These are phyloP conservation scores for Penicillium sp. DNA, from an alignment of 2,329 filamentous ascomycete genomes.

Conservation along the genomic window DNA sequence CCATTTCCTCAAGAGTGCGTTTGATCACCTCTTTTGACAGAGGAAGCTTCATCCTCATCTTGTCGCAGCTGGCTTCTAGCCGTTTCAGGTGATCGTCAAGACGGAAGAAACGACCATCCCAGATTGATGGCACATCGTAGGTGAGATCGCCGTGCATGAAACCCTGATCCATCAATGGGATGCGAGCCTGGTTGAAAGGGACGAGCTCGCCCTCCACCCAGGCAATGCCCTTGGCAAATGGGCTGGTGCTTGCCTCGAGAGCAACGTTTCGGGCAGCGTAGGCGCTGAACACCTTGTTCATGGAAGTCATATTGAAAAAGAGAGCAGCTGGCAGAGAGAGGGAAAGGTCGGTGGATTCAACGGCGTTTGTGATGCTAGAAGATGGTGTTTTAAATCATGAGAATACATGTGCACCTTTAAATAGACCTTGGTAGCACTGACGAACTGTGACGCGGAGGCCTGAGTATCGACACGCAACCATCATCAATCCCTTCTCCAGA, in stretches of 20 bases:
- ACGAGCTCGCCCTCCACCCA: conserved; percentile 52
- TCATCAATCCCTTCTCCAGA: background rate
- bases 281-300: conserved; percentile 5
- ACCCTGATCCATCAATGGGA: conserved; percentile 57
- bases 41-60: conserved; percentile 52
- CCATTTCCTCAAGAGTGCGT: conserved; percentile 50
- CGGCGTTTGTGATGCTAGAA: background rate
- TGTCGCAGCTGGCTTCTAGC: conserved; percentile 50
- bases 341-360: background rate
- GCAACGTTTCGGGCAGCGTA: conserved; percentile 38
- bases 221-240: conserved; percentile 51
- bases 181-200: conserved; percentile 53
- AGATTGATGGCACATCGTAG: conserved; percentile 58
- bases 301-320: background rate
- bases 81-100: conserved; percentile 55
- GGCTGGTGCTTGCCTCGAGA: conserved; percentile 43
- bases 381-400: background rate
- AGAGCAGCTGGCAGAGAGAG: background rate
- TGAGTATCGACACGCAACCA: background rate
- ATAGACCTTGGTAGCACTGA: background rate
- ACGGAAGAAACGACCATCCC: conserved; percentile 58
- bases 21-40: conserved; percentile 47
- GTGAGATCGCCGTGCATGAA: conserved; percentile 59
- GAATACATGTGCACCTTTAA: background rate
- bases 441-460: background rate